phyloP scores from a whole-genome alignment of 805 yeast species.

The Maudiozyma serrabonitensis region DNA sequence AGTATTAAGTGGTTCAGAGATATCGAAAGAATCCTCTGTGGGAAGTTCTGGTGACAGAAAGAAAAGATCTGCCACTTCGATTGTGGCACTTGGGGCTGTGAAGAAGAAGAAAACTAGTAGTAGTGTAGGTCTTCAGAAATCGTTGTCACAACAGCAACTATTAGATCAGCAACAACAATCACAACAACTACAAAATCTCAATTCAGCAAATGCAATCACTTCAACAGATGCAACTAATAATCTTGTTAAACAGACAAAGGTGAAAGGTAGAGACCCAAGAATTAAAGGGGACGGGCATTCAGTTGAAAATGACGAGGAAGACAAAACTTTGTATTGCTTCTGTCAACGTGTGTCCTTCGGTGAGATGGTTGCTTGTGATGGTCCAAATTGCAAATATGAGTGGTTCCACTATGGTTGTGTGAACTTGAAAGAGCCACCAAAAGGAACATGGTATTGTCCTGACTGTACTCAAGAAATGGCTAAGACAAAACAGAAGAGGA shows the following conservation, averaged over 20 bases:
- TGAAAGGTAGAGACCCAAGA: background rate
- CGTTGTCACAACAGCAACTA: background rate
- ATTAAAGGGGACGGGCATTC: slow-evolving; percentile 25
- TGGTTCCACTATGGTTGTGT: slow-evolving; percentile 98
- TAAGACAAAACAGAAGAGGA: slow-evolving; percentile 22
- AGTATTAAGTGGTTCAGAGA: slow-evolving; percentile 21
- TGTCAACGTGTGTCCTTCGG: slow-evolving; percentile 94
- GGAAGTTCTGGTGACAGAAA: slow-evolving; percentile 15
- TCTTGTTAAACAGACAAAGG: background rate
- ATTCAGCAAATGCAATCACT: too few species aligned
- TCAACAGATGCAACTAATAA: background rate
- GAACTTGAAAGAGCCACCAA: slow-evolving; percentile 79
- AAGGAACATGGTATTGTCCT: slow-evolving; percentile 92
- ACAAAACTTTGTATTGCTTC: slow-evolving; percentile 70
- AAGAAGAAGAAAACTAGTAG: slow-evolving; percentile 16
- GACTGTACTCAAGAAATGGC: slow-evolving; percentile 46
- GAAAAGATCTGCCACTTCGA: slow-evolving; percentile 12
- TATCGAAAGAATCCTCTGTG: slow-evolving; percentile 25
- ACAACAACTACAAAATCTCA: too few species aligned
- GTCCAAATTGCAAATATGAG: slow-evolving; percentile 75
- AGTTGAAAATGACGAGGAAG: slow-evolving; percentile 41
- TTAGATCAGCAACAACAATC: too few species aligned
- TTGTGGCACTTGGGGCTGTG: slow-evolving; percentile 8
- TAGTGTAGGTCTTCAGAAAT: background rate
- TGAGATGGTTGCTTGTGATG: slow-evolving; percentile 94